Conservation (phyloP, 495 filamentous ascomycete species). For the Penicillium waksmanii region DNA sequence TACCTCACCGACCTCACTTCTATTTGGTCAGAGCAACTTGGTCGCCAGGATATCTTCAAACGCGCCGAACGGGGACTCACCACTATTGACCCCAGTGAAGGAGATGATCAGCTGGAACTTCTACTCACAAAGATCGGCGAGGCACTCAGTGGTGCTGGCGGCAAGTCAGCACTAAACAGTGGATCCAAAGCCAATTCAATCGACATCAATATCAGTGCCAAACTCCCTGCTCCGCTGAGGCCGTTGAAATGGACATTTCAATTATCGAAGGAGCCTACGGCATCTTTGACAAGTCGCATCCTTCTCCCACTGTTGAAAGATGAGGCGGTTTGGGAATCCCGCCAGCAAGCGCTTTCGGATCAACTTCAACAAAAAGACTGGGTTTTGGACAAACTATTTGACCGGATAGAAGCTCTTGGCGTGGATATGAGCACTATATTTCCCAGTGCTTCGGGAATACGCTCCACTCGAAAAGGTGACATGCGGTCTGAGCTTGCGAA, state of each 20-base stretch:
- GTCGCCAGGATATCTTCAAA: constrained; percentile 62
- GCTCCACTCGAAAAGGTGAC: constrained; percentile 35
- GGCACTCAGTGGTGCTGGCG: constrained; percentile 55
- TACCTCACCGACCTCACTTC: constrained; percentile 82
- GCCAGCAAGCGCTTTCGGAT: constrained; percentile 59
- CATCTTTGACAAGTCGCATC: constrained; percentile 60
- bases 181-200: constrained; percentile 42
- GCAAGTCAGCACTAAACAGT: constrained; percentile 33
- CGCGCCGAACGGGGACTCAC: constrained; percentile 68
- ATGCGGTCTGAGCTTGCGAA: constrained; percentile 41
- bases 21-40: constrained; percentile 79
- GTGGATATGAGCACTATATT: constrained; percentile 72
- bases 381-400: constrained; percentile 72
- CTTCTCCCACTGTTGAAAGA: constrained; percentile 70
- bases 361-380: constrained; percentile 76
- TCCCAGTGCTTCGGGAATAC: constrained; percentile 59
- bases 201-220: constrained; percentile 59
- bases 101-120: constrained; percentile 67
- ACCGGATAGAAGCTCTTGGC: constrained; percentile 74
- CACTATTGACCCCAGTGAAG: constrained; percentile 85
- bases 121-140: constrained; percentile 74
- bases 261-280: constrained; percentile 58
- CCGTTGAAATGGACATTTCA: constrained; percentile 71
- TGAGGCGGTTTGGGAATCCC: constrained; percentile 51
- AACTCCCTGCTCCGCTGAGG: constrained; percentile 67